Evolutionary conservation across 768 basidiomycete species (phyloP).

Genomic region (Agrocybe pediades): DNA sequence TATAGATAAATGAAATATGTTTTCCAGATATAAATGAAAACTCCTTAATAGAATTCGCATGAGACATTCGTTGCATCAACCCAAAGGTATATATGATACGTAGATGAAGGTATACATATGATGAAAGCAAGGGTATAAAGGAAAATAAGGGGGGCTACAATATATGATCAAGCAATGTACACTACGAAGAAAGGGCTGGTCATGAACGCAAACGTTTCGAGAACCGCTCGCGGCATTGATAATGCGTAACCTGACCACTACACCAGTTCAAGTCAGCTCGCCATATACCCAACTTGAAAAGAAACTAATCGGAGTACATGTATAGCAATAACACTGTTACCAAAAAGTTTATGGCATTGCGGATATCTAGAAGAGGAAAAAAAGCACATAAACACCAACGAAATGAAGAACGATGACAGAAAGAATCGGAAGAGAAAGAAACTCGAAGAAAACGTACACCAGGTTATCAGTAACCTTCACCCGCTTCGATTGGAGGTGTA

Average conservation of each 20-base stretch:
- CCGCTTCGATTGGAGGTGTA: conserved; percentile 75
- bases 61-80: no score
- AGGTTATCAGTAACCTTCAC: conserved; percentile 91
- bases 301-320: conserved; percentile 79
- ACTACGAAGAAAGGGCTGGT: no score
- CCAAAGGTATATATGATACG: not conserved
- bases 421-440: no score
- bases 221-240: conserved; percentile 91
- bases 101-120: conserved; percentile 4
- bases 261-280: not conserved
- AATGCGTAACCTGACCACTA: conserved; percentile 96
- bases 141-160: no score
- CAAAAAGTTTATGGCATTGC: conserved; percentile 92
- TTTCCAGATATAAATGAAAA: no score
- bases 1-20: no score
- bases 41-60: no score
- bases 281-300: no score
- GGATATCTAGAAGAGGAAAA: conserved; percentile 80
- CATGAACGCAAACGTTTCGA: conserved; percentile 46
- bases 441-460: conserved; percentile 64
- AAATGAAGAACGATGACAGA: no score
- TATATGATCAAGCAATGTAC: no score
- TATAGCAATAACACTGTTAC: conserved; percentile 91
- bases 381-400: not conserved
- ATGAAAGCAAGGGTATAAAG: conserved; percentile 1